Evolutionary conservation across 495 filamentous ascomycete genomes (phyloP), one percentile per base, ranked within the genome.

Genomic region (Xylaria venustula): DNA sequence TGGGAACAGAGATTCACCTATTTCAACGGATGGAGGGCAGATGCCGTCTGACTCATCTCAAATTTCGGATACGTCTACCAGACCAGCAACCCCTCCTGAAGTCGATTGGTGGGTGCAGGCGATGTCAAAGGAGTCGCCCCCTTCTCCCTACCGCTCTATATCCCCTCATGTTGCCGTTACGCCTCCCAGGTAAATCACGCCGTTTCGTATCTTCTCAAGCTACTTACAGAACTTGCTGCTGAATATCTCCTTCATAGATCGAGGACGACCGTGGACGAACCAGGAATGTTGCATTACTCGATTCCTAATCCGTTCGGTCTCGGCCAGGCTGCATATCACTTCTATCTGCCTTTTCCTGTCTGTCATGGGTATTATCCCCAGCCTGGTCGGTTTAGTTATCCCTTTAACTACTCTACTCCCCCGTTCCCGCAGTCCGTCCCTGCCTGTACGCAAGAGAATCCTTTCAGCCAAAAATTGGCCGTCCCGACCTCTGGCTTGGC

Each of bases 1-100:
- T 53, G 66, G 68, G 23, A 69, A 68, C 30, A 55, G 66, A 50
- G 68, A 71, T 53, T 66, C 58, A 53, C 68, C 64, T 54, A 23
- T 63, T 49, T 64, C 60, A 30, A 47, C 52, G 0, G 56, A 58
- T 22, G 52, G 51, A 32, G 48, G 40, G 9, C 68, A 52, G 20
- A 40, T 58, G 17, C 28, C 55, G n/a, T 59, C 61, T 28, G 54
- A 25, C 23, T 32, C 32, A 22, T 51, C 58, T 22, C 49, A 48
- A 8, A 45, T 25, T 17, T 62, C 61, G 19, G 54, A 37, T 40
- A 22, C 34, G 15, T 28, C 63, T 17, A 15, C 50, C 12, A n/a
- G n/a, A n/a, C 37, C 30, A 6, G 49, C 55, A 15, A 30, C 54
- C 34, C 61, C 62, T 34, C 56, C 54, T 8, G 54, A 32, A 32